Conservation (phyloP, 1,284 basidiomycete genomes). For the Moesziomyces antarcticus region DNA sequence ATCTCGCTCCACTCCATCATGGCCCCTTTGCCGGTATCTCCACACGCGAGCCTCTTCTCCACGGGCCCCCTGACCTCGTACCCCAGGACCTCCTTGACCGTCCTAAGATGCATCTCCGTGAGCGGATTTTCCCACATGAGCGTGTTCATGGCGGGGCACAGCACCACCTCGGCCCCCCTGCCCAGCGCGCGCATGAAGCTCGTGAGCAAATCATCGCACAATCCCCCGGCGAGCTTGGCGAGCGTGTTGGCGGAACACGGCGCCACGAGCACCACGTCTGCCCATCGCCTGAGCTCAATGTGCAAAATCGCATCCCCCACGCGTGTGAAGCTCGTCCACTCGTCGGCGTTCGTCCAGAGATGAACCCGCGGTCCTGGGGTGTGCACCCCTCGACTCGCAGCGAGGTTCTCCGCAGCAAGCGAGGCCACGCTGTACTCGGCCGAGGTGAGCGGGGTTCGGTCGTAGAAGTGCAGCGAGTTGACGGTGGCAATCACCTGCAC, state of each 20-base stretch:
- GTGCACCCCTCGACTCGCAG: conserved; percentile 17
- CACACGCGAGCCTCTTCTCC: conserved; percentile 87
- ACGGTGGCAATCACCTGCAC: conserved; percentile 87
- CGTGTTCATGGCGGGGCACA: conserved; percentile 99
- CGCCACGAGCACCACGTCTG: conserved; percentile 90
- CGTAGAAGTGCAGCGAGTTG: conserved; percentile 81
- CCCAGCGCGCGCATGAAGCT: conserved; percentile 87
- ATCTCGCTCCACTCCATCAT: conserved; percentile 64
- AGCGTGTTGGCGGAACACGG: conserved; percentile 96
- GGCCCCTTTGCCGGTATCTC: conserved; percentile 79
- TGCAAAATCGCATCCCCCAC: conserved; percentile 94
- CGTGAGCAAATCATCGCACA: conserved; percentile 90
- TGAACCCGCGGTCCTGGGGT: conserved; percentile 66
- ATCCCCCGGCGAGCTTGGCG: conserved; percentile 86
- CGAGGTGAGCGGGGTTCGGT: conserved; percentile 71
- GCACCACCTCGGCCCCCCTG: conserved; percentile 81
- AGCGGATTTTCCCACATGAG: conserved; percentile 96
- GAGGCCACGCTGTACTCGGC: conserved; percentile 21
- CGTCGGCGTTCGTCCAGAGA: conserved; percentile 90
- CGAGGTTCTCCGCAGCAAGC: conserved; percentile 48
- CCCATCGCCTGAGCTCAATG: conserved; percentile 92
- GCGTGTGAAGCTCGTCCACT: conserved; percentile 80
- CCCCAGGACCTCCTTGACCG: conserved; percentile 78
- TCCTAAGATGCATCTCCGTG: conserved; percentile 80
- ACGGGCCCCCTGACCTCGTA: conserved; percentile 88